A percentile compares a stretch with the other conserved stretches of the same genome.
phyloP scores from a whole-genome alignment of 768 basidiomycete species.

The Tylopilus rubrobrunneus region DNA sequence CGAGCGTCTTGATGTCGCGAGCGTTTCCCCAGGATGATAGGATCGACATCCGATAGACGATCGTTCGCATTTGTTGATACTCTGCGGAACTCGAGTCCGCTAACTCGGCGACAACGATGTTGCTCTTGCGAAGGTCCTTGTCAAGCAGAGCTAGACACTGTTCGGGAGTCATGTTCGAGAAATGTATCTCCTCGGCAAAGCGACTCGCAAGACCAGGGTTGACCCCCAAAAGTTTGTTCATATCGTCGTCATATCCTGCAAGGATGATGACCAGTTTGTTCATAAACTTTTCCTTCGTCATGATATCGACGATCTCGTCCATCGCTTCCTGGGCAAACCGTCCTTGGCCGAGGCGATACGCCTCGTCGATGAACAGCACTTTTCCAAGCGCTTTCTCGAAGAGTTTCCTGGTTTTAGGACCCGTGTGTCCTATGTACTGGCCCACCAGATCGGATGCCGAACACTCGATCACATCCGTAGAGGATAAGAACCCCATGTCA shows the following conservation, averaged over 20 bases:
- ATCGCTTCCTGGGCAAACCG: slow-evolving; percentile 68
- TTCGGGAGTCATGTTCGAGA: slow-evolving; percentile 47
- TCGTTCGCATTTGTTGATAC: slow-evolving; percentile 9
- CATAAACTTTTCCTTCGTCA: slow-evolving; percentile 56
- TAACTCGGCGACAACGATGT: slow-evolving; percentile 38
- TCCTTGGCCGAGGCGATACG: slow-evolving; percentile 59
- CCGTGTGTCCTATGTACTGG: slow-evolving; percentile 68
- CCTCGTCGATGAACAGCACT: slow-evolving; percentile 71
- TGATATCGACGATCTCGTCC: slow-evolving; percentile 62
- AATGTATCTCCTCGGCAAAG: slow-evolving; percentile 58
- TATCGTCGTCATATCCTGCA: too few species aligned
- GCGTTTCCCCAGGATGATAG: slow-evolving; percentile 68
- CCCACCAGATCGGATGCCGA: slow-evolving; percentile 69
- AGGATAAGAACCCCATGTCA: slow-evolving; percentile 56
- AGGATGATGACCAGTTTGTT: slow-evolving; percentile 32
- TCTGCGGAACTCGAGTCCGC: not conserved
- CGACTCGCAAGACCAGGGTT: slow-evolving; percentile 67
- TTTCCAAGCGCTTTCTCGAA: slow-evolving; percentile 65
- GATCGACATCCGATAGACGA: slow-evolving; percentile 37
- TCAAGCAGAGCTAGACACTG: slow-evolving; percentile 48
- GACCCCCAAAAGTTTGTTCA: slow-evolving; percentile 37
- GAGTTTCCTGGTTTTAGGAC: slow-evolving; percentile 56
- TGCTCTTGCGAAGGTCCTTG: slow-evolving; percentile 43
- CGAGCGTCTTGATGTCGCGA: slow-evolving; percentile 54
- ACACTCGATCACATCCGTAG: slow-evolving; percentile 57